A percentile compares a stretch with the other conserved stretches of the same genome.
Evolutionary conservation across 768 basidiomycete species (phyloP).

Genomic region (Sporobolomyces phaffii): DNA sequence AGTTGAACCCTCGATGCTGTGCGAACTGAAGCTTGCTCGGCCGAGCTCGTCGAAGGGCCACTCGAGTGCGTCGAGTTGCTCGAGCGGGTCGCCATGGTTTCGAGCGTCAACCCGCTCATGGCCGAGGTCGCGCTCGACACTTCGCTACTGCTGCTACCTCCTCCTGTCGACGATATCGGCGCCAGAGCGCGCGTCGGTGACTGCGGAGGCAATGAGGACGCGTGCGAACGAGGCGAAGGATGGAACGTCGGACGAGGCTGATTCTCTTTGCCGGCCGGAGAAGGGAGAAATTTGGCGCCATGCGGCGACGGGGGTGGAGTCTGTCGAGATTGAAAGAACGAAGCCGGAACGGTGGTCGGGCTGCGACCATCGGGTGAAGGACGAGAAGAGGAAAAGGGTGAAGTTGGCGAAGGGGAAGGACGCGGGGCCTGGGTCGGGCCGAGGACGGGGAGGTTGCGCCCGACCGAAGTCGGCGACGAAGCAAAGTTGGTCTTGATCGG

Average conservation of each 20-base stretch:
- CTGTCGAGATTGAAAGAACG: conserved; percentile 20
- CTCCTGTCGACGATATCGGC: background rate
- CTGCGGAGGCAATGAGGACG: background rate
- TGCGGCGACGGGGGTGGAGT: background rate
- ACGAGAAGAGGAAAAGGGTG: background rate
- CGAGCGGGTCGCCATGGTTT: conserved; percentile 35
- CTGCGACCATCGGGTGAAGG: background rate
- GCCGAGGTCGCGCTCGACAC: conserved; percentile 5
- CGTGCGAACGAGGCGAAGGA: conserved; percentile 5
- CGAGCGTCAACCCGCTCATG: conserved; percentile 10
- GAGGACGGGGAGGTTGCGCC: background rate
- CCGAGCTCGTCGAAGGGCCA: conserved; percentile 1
- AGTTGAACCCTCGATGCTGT: background rate
- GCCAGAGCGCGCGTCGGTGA: background rate
- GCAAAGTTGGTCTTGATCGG: conserved; percentile 9
- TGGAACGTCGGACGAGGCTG: conserved; percentile 3
- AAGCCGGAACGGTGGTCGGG: conserved; percentile 19
- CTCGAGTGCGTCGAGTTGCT: conserved; percentile 25
- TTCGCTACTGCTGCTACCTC: background rate
- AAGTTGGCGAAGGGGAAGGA: conserved; percentile 37
- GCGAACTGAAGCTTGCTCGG: conserved; percentile 1
- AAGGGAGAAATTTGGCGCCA: background rate
- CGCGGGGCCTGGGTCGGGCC: background rate
- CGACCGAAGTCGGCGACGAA: background rate
- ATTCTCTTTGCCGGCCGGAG: conserved; percentile 12